These are phyloP conservation scores for Paragyromitra xinjiangensis DNA, from an alignment of 495 filamentous ascomycete genomes.

Conservation along the genomic window DNA sequence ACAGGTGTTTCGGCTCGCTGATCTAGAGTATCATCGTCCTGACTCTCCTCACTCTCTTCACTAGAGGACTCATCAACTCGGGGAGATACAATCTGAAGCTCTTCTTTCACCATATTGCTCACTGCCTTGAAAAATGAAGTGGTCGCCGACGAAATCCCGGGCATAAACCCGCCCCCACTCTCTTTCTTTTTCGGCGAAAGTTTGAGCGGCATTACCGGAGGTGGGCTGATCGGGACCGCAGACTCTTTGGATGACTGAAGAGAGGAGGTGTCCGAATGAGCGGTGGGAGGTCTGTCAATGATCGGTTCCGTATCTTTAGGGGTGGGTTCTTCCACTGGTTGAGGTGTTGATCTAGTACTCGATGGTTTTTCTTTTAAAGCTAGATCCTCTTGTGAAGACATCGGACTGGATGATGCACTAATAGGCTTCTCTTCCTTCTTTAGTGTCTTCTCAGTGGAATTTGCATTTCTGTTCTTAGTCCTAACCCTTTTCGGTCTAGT, in stretches of 20 bases:
- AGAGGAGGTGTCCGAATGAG: constrained; percentile 39
- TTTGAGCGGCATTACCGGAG: constrained; percentile 39
- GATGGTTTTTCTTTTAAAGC: constrained; percentile 21
- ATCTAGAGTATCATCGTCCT: constrained; percentile 27
- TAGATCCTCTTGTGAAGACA: constrained; percentile 36
- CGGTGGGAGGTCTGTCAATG: constrained; percentile 39
- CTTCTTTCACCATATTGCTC: constrained; percentile 54
- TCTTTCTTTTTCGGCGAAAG: constrained; percentile 52
- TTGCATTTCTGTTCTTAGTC: constrained; percentile 37
- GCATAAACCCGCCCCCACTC: constrained; percentile 35
- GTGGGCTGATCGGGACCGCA: constrained; percentile 34
- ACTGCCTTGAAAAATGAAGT: constrained; percentile 55
- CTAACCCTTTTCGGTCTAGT: constrained; percentile 41
- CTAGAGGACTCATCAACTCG: constrained; percentile 43
- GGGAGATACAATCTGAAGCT: constrained; percentile 48
- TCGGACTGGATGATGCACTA: constrained; percentile 23
- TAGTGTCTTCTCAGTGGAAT: constrained; percentile 10
- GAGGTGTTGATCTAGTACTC: constrained; percentile 41
- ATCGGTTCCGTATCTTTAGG: constrained; percentile 26
- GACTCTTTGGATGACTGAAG: constrained; percentile 32
- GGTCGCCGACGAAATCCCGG: constrained; percentile 51
- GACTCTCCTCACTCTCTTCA: constrained; percentile 42
- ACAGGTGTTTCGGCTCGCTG: constrained; percentile 14
- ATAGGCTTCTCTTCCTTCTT: constrained; percentile 15
- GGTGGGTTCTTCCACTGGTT: constrained; percentile 6